Evolutionary conservation across 331 rosid genomes (phyloP).

Genomic region (Acacia concinna): DNA sequence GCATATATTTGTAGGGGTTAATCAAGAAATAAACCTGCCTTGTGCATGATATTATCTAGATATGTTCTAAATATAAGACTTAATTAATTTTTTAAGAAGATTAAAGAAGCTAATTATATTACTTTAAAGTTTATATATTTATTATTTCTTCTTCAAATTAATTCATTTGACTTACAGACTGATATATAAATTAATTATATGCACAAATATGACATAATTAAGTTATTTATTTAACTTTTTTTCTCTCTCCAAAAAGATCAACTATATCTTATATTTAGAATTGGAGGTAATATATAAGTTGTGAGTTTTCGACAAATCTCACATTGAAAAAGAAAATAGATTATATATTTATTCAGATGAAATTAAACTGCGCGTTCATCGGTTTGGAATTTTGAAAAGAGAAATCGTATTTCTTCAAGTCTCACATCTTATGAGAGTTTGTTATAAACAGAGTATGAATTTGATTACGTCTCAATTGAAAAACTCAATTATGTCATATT

Average conservation of each 20-base stretch:
- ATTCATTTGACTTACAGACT: too few species aligned
- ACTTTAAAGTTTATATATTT: too few species aligned
- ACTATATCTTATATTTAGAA: too few species aligned
- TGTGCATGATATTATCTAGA: background rate
- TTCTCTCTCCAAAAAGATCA: too few species aligned
- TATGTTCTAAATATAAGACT: too few species aligned
- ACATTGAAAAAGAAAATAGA: background rate
- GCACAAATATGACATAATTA: too few species aligned
- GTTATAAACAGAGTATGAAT: background rate
- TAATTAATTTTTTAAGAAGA: too few species aligned
- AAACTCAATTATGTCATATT: background rate
- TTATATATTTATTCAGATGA: background rate
- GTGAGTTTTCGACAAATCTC: background rate
- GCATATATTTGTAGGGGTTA: background rate
- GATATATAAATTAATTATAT: too few species aligned
- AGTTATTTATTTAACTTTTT: too few species aligned
- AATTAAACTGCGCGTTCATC: background rate
- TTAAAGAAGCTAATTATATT: too few species aligned
- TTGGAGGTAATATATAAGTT: too few species aligned
- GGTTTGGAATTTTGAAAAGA: background rate
- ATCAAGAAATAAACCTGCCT: background rate
- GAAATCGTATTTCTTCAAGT: background rate
- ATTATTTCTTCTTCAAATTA: too few species aligned
- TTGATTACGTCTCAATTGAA: background rate
- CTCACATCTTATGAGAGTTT: background rate